Base-by-base conservation (phyloP, 2,329 filamentous ascomycete genomes). In the Penicillium sp. region DNA sequence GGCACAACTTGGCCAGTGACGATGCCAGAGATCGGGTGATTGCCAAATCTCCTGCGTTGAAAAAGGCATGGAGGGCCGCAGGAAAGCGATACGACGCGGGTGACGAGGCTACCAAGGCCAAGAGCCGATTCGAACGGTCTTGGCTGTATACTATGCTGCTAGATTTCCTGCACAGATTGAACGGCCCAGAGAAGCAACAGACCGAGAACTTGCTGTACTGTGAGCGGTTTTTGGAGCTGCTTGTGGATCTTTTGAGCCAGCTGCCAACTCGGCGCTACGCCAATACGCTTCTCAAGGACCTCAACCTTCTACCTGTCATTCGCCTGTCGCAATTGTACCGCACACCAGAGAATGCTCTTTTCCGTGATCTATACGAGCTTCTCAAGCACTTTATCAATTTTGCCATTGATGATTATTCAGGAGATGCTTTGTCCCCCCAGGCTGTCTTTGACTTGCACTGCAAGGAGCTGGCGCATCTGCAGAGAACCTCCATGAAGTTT, bases 221-320 rank as follows among this genome's bases (percentile, higher is more conserved):
- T 72, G 93, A 98, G 75, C 86, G 93, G n/a, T 93, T 98, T 62
- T 77, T 95, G 51, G 95, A 99, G 74, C 88, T 99, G 51, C 80
- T 99, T 48, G 88, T 90, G 9, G 95, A 99, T 71, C 78, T 99
- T 21, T 87, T 96, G 72, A 97, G 93, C 68, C 95, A 99, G 73
- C 80, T 98, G 48, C 95, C 95, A 0, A 99, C 96, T 3, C 84
- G 95, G 66, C 87, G 95, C 74, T 98, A 98, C 72, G 91, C 96
- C 71, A 97, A 97, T 73, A 88, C 91, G 1, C 78, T 99, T 43
- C 75, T 98, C 14, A 88, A 90, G 67, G 93, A 99, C 71, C 79
- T 98, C 46, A 92, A 98, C 71, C 76, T 96, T 23, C 76, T 97
- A 27, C 81, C 93, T 1, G 85, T 90, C 10, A 86, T 97, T 66